Conservation (phyloP, 192 early-diverging fungal species). For the Backusella australiensis region DNA sequence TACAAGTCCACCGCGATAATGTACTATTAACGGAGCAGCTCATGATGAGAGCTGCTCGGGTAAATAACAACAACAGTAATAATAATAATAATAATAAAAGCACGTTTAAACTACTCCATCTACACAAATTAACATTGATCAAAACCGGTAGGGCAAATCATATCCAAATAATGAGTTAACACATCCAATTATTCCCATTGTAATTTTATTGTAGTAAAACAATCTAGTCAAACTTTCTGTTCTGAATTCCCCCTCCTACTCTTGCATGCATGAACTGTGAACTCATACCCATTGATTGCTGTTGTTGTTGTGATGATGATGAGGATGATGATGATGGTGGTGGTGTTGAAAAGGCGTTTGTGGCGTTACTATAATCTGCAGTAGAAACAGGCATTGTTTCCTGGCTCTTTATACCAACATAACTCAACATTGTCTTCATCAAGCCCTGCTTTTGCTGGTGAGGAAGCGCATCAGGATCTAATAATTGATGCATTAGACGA, state of each 20-base stretch:
- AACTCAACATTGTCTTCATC: constrained; percentile 27
- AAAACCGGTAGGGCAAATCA: no score
- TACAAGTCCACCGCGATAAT: no score
- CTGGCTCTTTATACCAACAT: constrained; percentile 17
- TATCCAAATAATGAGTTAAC: no score
- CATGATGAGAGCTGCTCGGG: no score
- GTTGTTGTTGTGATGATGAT: no score
- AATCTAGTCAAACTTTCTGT: background rate
- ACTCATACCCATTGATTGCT: background rate
- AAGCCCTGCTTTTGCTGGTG: constrained; percentile 26
- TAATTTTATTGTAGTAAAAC: background rate
- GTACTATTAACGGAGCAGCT: no score
- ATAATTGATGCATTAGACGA: background rate
- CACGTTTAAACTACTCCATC: no score
- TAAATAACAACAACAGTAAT: no score
- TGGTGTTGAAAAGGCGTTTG: background rate
- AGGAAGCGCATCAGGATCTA: constrained; percentile 30
- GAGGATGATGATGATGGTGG: background rate
- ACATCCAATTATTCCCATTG: background rate
- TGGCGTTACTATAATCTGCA: background rate
- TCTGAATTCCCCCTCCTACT: background rate
- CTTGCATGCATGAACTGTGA: background rate
- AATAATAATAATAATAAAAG: no score
- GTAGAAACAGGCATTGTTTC: constrained; percentile 10
- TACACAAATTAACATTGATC: no score